Percentiles rank a stretch among this genome's conserved stretches.
Conservation (phyloP, 148 eudicot genomes). For the Amaranthus cruentus region DNA sequence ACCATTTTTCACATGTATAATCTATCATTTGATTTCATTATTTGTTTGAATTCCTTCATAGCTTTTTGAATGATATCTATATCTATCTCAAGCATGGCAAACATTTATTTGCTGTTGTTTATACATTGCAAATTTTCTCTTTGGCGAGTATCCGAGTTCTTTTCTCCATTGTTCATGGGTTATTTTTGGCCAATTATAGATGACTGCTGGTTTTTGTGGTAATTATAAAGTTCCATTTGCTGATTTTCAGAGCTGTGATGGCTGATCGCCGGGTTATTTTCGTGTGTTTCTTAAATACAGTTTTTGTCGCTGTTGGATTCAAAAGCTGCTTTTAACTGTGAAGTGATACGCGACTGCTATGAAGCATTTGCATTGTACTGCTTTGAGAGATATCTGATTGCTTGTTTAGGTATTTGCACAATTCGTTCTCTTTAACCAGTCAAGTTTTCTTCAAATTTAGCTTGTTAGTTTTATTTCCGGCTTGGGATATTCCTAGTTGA, state of each 20-base stretch:
- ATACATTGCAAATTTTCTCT: too few species aligned
- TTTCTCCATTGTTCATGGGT: neutral
- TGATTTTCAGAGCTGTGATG: slow-evolving; percentile 4
- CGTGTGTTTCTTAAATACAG: slow-evolving; percentile 36
- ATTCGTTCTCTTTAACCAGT: neutral
- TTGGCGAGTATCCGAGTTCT: too few species aligned
- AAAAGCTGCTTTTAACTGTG: slow-evolving; percentile 87
- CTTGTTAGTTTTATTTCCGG: slow-evolving; percentile 1
- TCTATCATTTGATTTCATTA: too few species aligned
- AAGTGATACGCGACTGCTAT: slow-evolving; percentile 89
- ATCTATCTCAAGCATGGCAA: too few species aligned
- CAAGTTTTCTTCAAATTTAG: neutral
- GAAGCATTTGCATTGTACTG: slow-evolving; percentile 98
- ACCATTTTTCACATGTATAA: too few species aligned
- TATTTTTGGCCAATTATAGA: neutral
- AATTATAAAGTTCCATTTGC: slow-evolving; percentile 6
- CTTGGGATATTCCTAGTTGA: neutral
- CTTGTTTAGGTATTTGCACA: slow-evolving; percentile 73
- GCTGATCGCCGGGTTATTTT: slow-evolving; percentile 13
- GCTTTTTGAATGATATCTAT: too few species aligned
- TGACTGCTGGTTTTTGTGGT: neutral
- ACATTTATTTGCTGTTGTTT: too few species aligned
- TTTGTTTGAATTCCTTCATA: too few species aligned
- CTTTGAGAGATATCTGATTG: slow-evolving; percentile 97
- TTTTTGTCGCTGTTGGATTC: slow-evolving; percentile 74